Conservation (phyloP, 169 alveolate species). For the Plasmodium falciparum region DNA sequence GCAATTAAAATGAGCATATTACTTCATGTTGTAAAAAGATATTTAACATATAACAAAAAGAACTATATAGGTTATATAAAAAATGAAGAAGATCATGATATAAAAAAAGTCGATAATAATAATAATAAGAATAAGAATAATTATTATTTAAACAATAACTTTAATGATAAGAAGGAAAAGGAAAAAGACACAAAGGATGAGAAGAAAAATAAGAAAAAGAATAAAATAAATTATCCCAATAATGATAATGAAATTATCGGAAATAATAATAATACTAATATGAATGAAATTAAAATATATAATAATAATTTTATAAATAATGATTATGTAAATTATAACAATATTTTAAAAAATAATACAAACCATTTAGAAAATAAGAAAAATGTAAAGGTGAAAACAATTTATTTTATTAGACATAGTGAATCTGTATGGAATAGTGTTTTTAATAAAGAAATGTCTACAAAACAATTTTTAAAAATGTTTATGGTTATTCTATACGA, state of each 20-base stretch:
- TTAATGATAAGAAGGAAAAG: too few relatives aligned
- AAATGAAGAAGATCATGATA: not conserved
- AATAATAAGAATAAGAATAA: not conserved
- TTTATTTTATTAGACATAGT: constrained; percentile 66
- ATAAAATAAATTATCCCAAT: not conserved
- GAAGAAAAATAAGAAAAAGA: not conserved
- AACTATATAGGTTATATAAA: not conserved
- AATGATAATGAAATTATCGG: not conserved
- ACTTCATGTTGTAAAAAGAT: not conserved
- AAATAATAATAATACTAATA: too few relatives aligned
- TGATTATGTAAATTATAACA: not conserved
- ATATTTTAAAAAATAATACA: not conserved
- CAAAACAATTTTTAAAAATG: constrained; percentile 4
- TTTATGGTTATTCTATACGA: constrained; percentile 28
- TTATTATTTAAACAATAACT: too few relatives aligned
- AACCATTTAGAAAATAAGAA: not conserved
- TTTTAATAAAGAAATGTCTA: constrained; percentile 13
- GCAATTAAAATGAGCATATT: constrained; percentile 17
- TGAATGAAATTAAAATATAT: not conserved
- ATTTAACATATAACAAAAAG: constrained; percentile 2
- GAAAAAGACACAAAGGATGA: too few relatives aligned
- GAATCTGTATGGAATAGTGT: constrained; percentile 70
- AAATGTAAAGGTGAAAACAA: constrained; percentile 44
- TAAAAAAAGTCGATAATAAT: not conserved
- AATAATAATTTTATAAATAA: not conserved